Evolutionary conservation across 352 stramenopile genomes (phyloP), one percentile per base, ranked within the genome.

Genomic region (Phytophthora kernoviae): DNA sequence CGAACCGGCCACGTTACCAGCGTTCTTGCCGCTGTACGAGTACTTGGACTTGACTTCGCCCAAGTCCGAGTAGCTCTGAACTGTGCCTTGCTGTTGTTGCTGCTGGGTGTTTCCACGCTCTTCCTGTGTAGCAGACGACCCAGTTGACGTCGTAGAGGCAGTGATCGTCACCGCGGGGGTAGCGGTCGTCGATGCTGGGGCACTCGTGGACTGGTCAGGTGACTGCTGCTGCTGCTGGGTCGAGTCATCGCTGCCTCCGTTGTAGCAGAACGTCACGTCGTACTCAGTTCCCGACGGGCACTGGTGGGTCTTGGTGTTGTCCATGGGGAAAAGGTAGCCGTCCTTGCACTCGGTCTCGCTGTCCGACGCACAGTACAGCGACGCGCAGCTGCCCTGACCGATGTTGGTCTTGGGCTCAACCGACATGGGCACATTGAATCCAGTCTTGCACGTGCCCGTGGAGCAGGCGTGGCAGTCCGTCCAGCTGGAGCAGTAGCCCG

Each of bases 241-340:
- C 1, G 15, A 41, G 34, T 59, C 57, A 17, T 17, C 34, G 34
- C 26, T 33, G 9, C 50, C 54, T n/a, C 27, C 32, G 14, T 64
- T 33, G 14, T 70, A 79, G 48, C 82, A 92, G 52, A 89, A 92
- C 9, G 73, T 73, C 2, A 92, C 72, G 14, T 84, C 69, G 37
- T 80, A 74, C 8, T 62, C 62, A 3, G 68, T 73, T 17, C 56
- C 63, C 2, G 30, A 41, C 0, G 74, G 68, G 22, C 82, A 92
- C 42, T 70, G 70, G 65, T 82, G 79, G n/a, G 71, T 91, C 70
- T 92, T 92, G 40, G 51, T 68, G 55, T 90, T 65, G 58, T 88
- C 82, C 49, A 42, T 65, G 5, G 82, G 82, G 59, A 66, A 92
- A 14, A 79, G 65, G 65, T 92, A 92, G 9, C 76, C 82, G 37